Percentiles rank a stretch among this genome's conserved stretches.
Conservation (phyloP, 2,329 filamentous ascomycete species). For the Fusarium abutilonis region DNA sequence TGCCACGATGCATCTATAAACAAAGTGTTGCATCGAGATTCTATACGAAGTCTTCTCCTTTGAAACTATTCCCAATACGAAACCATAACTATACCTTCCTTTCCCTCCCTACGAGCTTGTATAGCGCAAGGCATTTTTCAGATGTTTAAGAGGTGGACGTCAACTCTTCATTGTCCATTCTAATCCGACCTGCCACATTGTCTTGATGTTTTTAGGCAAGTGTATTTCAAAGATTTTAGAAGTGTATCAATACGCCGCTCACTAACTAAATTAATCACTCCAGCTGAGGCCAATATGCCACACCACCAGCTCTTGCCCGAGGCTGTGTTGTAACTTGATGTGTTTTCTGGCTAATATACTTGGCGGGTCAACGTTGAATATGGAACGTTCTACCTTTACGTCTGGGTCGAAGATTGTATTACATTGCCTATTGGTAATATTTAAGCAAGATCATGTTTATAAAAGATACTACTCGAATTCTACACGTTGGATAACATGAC, state of each 20-base stretch:
- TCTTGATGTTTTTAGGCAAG: neutral
- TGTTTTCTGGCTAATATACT: slow-evolving; percentile 13
- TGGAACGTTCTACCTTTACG: too few species aligned
- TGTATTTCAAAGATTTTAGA: slow-evolving; percentile 9
- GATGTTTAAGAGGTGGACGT: too few species aligned
- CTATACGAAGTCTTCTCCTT: too few species aligned
- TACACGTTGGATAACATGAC: too few species aligned
- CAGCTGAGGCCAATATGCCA: neutral
- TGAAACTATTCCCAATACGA: too few species aligned
- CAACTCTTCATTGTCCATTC: neutral
- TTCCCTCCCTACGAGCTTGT: too few species aligned
- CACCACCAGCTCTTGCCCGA: neutral
- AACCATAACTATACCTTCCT: too few species aligned
- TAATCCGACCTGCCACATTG: neutral
- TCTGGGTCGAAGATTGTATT: too few species aligned
- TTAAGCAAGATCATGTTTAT: too few species aligned
- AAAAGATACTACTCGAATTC: too few species aligned
- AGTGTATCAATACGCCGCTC: neutral
- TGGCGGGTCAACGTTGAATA: neutral
- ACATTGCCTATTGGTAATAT: too few species aligned
- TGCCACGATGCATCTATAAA: neutral
- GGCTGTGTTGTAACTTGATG: slow-evolving; percentile 10
- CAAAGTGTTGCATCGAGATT: neutral
- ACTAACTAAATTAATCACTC: neutral
- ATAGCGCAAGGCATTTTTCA: too few species aligned